phyloP scores from a whole-genome alignment of 2,329 filamentous ascomycete species.

The Cytospora piceicola region DNA sequence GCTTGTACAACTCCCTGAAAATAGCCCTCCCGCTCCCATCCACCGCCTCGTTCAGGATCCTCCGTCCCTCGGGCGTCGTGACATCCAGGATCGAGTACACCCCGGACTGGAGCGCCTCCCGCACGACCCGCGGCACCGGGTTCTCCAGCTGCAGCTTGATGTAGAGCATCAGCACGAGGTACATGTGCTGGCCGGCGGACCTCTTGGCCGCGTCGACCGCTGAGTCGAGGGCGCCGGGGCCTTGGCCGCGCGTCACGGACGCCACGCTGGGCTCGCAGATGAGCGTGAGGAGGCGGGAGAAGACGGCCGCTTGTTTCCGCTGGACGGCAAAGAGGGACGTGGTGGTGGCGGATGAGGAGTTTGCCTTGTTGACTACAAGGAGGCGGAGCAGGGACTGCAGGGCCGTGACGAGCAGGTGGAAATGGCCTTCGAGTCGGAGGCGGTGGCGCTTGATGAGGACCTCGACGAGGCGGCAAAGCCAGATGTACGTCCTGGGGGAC shows the following conservation, averaged over 20 bases:
- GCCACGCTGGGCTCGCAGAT: constrained; percentile 63
- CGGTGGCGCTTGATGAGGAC: constrained; percentile 63
- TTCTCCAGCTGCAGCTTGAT: constrained; percentile 64
- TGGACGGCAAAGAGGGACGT: constrained; percentile 38
- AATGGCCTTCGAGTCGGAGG: constrained; percentile 64
- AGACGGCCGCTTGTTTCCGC: constrained; percentile 53
- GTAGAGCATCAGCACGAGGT: constrained; percentile 61
- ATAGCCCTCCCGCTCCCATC: constrained; percentile 63
- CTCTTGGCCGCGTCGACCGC: constrained; percentile 65
- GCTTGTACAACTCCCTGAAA: constrained; percentile 60
- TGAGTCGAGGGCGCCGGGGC: constrained; percentile 56
- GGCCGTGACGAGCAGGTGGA: constrained; percentile 59
- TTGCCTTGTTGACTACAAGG: constrained; percentile 45
- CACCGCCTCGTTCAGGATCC: constrained; percentile 62
- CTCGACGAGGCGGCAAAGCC: constrained; percentile 58
- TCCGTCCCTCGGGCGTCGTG: constrained; percentile 57
- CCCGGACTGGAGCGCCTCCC: constrained; percentile 61
- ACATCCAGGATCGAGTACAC: constrained; percentile 63
- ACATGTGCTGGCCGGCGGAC: constrained; percentile 65
- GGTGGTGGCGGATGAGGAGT: constrained; percentile 39
- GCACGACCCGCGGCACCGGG: constrained; percentile 53
- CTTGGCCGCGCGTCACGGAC: constrained; percentile 53
- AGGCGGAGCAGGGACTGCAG: constrained; percentile 60
- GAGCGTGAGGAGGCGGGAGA: constrained; percentile 60
- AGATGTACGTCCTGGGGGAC: constrained; percentile 47